These are phyloP conservation scores for Echinosophora koreensis DNA, from an alignment of 306 rosid genomes.

Conservation along the genomic window DNA sequence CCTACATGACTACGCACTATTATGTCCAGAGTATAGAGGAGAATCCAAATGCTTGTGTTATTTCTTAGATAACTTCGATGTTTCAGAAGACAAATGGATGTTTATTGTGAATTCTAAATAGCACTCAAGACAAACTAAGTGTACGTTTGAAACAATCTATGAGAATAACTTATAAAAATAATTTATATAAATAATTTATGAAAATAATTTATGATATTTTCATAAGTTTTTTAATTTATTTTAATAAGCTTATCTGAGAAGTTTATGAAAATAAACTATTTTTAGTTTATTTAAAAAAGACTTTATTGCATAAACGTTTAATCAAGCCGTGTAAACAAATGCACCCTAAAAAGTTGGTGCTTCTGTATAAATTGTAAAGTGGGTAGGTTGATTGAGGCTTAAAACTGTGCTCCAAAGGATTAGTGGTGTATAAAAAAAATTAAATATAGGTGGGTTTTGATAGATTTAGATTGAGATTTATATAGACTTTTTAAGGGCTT, in stretches of 20 bases:
- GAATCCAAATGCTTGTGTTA: conserved; percentile 64
- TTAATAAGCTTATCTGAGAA: too few relatives aligned
- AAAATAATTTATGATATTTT: too few relatives aligned
- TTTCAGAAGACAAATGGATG: not conserved
- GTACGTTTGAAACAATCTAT: too few relatives aligned
- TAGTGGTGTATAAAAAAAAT: not conserved
- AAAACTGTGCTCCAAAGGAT: conserved; percentile 13
- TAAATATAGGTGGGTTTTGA: not conserved
- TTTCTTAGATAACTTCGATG: conserved; percentile 42
- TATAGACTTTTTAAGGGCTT: not conserved
- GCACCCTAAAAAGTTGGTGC: not conserved
- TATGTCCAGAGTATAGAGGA: conserved; percentile 56
- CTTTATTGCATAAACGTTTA: too few relatives aligned
- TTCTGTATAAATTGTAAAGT: not conserved
- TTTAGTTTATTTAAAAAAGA: too few relatives aligned
- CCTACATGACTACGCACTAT: conserved; percentile 49
- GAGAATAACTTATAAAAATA: too few relatives aligned
- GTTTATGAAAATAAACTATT: too few relatives aligned
- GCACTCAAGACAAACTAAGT: not conserved
- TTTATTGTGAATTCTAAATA: not conserved
- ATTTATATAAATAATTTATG: too few relatives aligned
- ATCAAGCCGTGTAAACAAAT: too few relatives aligned
- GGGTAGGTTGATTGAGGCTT: not conserved
- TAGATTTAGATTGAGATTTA: not conserved
- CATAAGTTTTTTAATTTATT: too few relatives aligned